Evolutionary conservation across 768 basidiomycete species (phyloP).

Genomic region (Saitozyma sp.): DNA sequence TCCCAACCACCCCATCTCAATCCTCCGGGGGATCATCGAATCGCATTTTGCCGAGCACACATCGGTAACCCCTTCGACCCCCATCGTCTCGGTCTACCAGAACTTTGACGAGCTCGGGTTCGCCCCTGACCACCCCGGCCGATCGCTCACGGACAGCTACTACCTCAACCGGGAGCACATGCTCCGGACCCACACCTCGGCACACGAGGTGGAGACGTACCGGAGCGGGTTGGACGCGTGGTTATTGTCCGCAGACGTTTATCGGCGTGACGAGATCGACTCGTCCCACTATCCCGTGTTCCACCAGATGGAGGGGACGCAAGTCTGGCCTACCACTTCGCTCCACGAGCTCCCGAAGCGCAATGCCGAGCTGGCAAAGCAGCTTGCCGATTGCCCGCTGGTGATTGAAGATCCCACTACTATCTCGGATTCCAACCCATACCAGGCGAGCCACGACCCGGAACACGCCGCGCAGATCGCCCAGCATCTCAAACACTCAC

Average conservation of each 20-base stretch:
- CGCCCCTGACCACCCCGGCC: constrained; percentile 87
- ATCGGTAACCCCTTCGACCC: constrained; percentile 74
- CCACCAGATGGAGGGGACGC: constrained; percentile 95
- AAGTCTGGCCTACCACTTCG: constrained; percentile 62
- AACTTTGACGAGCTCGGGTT: constrained; percentile 97
- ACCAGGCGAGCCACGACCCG: constrained; percentile 75
- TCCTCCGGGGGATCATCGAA: constrained; percentile 79
- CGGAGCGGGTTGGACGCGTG: constrained; percentile 70
- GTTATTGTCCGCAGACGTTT: constrained; percentile 95
- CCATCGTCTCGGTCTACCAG: constrained; percentile 82
- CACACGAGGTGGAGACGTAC: constrained; percentile 94
- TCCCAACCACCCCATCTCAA: constrained; percentile 79
- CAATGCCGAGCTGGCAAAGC: constrained; percentile 63
- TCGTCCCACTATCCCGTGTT: constrained; percentile 95
- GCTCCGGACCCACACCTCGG: constrained; percentile 97
- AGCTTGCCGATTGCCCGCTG: constrained; percentile 72
- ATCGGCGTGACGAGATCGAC: constrained; percentile 97
- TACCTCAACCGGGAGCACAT: constrained; percentile 87
- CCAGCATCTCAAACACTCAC: constrained; percentile 81
- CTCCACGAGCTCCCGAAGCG: constrained; percentile 67
- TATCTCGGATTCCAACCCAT: constrained; percentile 72
- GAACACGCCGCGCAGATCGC: constrained; percentile 69
- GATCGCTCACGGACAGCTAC: constrained; percentile 87
- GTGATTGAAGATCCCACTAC: constrained; percentile 82
- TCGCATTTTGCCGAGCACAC: constrained; percentile 74